A percentile compares a stretch with the other conserved stretches of the same genome.
Conservation (phyloP, 768 basidiomycete genomes). For the Serendipita sp. region DNA sequence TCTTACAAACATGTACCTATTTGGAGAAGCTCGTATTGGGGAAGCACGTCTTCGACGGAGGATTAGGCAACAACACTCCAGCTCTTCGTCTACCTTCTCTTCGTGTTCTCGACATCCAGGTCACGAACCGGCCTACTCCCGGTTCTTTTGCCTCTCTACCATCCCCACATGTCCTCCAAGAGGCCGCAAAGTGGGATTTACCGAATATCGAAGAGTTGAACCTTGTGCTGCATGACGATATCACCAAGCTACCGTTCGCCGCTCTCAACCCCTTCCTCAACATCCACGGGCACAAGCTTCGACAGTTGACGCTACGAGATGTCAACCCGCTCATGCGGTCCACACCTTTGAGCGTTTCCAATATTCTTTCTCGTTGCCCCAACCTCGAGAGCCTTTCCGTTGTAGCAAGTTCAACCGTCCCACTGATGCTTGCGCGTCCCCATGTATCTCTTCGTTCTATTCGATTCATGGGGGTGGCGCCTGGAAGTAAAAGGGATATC, state of each 20-base stretch:
- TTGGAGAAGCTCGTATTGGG: background rate
- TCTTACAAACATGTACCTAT: background rate
- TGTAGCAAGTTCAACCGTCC: background rate
- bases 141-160: background rate
- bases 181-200: conserved; percentile 4
- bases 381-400: background rate
- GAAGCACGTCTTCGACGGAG: background rate
- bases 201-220: background rate
- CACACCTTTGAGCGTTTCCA: background rate
- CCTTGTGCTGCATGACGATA: background rate
- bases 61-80: background rate
- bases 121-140: background rate
- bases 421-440: background rate
- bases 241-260: background rate
- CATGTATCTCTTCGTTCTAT: background rate
- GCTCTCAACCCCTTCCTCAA: conserved; percentile 2
- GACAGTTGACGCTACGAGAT: background rate
- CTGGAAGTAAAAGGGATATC: background rate
- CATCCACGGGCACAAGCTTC: conserved; percentile 1
- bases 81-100: background rate
- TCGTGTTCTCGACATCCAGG: background rate
- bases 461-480: background rate
- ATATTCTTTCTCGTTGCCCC: background rate
- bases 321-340: background rate
- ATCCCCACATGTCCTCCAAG: background rate